Evolutionary conservation across 495 filamentous ascomycete genomes (phyloP).

Genomic region (Aspergillus panamensis): DNA sequence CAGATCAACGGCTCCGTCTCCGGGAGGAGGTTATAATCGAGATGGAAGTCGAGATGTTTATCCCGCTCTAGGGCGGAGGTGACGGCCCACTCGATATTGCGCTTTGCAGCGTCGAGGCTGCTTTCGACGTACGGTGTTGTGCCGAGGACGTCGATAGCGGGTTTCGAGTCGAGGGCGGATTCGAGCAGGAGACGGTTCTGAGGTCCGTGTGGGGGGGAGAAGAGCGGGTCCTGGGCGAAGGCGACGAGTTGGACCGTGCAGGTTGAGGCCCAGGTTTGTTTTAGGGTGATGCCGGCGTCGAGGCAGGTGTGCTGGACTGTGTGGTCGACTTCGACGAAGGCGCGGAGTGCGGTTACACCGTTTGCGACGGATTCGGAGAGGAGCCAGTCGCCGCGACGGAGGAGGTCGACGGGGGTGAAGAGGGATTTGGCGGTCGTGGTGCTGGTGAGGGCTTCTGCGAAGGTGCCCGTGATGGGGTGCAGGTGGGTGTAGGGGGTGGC

Average conservation of each 20-base stretch:
- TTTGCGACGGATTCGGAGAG: conserved; percentile 62
- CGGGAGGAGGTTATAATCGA: conserved; percentile 64
- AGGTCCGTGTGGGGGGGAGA: conserved; percentile 50
- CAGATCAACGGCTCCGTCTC: conserved; percentile 47
- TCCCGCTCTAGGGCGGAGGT: conserved; percentile 40
- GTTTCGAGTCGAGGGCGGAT: conserved; percentile 36
- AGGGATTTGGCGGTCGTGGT: conserved; percentile 59
- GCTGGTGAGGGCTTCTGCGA: conserved; percentile 61
- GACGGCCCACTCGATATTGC: conserved; percentile 64
- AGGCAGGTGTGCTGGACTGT: conserved; percentile 57
- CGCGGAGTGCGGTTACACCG: conserved; percentile 69
- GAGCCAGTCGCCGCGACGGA: conserved; percentile 60
- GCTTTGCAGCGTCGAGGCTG: conserved; percentile 41
- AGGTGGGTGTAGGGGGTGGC: conserved; percentile 57
- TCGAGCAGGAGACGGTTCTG: conserved; percentile 47
- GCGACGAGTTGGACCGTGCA: conserved; percentile 67
- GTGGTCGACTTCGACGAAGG: conserved; percentile 71
- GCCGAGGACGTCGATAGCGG: conserved; percentile 57
- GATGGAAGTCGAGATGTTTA: conserved; percentile 68
- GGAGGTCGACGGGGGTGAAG: conserved; percentile 58
- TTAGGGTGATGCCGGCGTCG: conserved; percentile 54
- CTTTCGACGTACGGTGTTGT: conserved; percentile 71
- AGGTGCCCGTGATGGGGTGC: conserved; percentile 55
- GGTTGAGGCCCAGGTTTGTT: conserved; percentile 50
- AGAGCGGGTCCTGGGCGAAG: conserved; percentile 71